A percentile compares a stretch with the other conserved stretches of the same genome.
phyloP scores from a whole-genome alignment of 805 yeast species.

The Candida tibetensis region DNA sequence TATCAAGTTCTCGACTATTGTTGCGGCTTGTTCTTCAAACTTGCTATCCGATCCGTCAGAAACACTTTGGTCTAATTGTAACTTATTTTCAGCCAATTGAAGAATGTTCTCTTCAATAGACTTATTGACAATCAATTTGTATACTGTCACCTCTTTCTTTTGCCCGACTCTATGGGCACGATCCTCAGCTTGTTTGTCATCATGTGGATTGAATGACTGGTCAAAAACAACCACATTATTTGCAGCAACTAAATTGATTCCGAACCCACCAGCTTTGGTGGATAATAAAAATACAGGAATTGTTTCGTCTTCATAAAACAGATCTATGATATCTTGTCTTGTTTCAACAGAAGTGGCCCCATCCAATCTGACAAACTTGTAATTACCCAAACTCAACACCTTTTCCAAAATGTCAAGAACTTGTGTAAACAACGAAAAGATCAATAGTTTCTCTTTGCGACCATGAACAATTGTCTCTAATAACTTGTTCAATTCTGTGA shows the following conservation, averaged over 20 bases:
- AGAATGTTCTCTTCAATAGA: conserved; percentile 90
- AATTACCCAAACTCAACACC: conserved; percentile 59
- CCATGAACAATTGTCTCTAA: conserved; percentile 53
- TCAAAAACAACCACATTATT: conserved; percentile 89
- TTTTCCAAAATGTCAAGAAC: conserved; percentile 83
- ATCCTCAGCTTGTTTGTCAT: conserved; percentile 98
- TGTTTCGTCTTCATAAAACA: conserved; percentile 73
- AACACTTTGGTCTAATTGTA: conserved; percentile 75
- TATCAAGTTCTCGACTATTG: conserved; percentile 48
- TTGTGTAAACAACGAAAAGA: conserved; percentile 92
- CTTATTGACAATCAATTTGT: conserved; percentile 65
- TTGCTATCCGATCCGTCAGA: conserved; percentile 42
- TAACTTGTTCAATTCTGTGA: conserved; percentile 52
- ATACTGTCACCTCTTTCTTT: conserved; percentile 75
- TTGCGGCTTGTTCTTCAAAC: conserved; percentile 52
- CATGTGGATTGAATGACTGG: conserved; percentile 96
- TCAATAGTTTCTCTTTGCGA: conserved; percentile 65
- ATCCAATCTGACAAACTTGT: conserved; percentile 80
- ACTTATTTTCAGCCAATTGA: conserved; percentile 82
- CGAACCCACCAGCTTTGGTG: conserved; percentile 98
- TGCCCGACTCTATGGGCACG: conserved; percentile 98
- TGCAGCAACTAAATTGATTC: conserved; percentile 94
- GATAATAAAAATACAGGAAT: conserved; percentile 87
- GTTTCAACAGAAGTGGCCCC: conserved; percentile 94
- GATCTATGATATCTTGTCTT: conserved; percentile 88